These are phyloP conservation scores for Hemileccinum rubropunctum DNA, from an alignment of 768 basidiomycete species.

Conservation along the genomic window DNA sequence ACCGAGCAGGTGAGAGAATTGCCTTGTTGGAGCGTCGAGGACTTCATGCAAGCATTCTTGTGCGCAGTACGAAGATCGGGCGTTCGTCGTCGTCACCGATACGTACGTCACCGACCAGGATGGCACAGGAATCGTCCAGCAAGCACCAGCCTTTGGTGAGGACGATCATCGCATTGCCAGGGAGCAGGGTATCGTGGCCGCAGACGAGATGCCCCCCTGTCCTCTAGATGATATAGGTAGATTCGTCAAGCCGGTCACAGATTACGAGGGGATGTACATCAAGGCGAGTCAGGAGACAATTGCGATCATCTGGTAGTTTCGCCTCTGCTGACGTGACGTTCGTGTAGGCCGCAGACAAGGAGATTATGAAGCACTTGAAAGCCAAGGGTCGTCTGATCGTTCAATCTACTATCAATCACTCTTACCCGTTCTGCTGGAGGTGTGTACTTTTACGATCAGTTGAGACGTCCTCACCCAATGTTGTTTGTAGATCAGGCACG, in stretches of 20 bases:
- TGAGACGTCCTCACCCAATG: not conserved
- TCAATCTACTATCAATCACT: conserved; percentile 83
- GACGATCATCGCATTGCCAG: conserved; percentile 96
- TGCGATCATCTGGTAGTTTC: not conserved
- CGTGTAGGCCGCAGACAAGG: conserved; percentile 85
- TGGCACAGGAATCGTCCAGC: conserved; percentile 98
- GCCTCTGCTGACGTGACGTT: not conserved
- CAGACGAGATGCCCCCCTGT: conserved; percentile 94
- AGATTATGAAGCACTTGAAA: conserved; percentile 89
- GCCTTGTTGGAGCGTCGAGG: not conserved
- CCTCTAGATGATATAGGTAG: conserved; percentile 88
- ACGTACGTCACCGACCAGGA: conserved; percentile 91
- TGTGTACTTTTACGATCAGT: conserved; percentile 26
- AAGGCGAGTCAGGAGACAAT: conserved; percentile 54
- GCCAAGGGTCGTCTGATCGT: conserved; percentile 84
- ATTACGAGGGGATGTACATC: conserved; percentile 84
- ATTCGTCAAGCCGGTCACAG: conserved; percentile 87
- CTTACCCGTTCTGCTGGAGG: conserved; percentile 99
- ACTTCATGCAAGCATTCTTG: not conserved
- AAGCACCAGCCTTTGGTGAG: conserved; percentile 97
- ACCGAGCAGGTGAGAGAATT: conserved; percentile 71
- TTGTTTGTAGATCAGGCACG: conserved; percentile 70
- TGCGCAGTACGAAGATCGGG: conserved; percentile 80
- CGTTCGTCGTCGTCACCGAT: conserved; percentile 86
- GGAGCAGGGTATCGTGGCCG: conserved; percentile 74